Base-by-base conservation (phyloP, 192 early-diverging fungal species). In the Haplosporangium gracile region DNA sequence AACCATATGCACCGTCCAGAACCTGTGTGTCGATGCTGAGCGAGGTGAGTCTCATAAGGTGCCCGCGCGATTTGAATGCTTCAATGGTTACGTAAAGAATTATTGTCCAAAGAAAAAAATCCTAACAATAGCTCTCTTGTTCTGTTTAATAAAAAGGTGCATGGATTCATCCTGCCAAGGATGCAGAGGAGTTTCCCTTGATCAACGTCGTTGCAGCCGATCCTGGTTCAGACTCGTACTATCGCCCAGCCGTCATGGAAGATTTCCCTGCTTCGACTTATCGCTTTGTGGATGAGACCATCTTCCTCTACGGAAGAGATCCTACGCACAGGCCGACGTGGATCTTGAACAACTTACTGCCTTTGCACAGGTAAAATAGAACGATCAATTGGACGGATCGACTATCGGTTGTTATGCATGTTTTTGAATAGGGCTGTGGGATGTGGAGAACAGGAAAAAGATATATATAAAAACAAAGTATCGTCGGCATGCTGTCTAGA, bases 11-110 rank as follows among this genome's bases (percentile, higher is more conserved):
- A 77, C 75, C 32, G 75, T 86, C 16, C 68, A 69, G 70, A 86
- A 86, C 53, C 76, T 86, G 9, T 86, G 84, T 42, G 76, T 86
- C 15, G 84, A 86, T 75, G 47, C 79, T 32, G 84, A 86, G 26
- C 53, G 84, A 74, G 84, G 84, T 86, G 32, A 24, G 57, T 53
- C 9, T 26, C 20, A 39, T 73, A 5, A 18, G 20, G 42, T 65
- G 26, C 13, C 26, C 2, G 22, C 72, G 11, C 72, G 5, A n/a
- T 40, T 40, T 60, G 70, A 15, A 65, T 65, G 10, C 60, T 32
- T 65, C 26, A 65, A 65, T n/a, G 60, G 60, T 65, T 65, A 65
- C 60, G 60, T 65, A 65, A 65, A 65, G 60, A 65, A 32, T 65
- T 65, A 65, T 32, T 63, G 26, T 63, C 57, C 57, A 63, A 26